phyloP scores from a whole-genome alignment of 2,329 filamentous ascomycete genomes.

The Podosphaera fusca region DNA sequence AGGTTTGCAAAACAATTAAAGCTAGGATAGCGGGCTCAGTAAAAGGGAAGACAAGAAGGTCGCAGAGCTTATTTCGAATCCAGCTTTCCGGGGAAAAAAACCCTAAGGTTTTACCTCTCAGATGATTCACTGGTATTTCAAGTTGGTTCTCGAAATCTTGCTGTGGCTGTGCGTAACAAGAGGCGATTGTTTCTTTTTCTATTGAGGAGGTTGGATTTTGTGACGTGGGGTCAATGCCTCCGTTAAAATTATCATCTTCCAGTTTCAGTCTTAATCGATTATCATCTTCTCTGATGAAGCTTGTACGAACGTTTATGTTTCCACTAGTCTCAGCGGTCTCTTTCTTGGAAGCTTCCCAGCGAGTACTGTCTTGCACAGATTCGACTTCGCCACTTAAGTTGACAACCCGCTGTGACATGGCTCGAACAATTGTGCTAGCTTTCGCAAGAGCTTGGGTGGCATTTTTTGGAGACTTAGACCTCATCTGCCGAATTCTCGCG shows the following conservation, averaged over 20 bases:
- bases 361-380: constrained; percentile 41
- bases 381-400: constrained; percentile 90
- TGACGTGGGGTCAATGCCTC: constrained; percentile 8
- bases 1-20: constrained; percentile 68
- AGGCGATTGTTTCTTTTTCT: constrained; percentile 14
- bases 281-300: constrained; percentile 10
- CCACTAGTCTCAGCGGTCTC: constrained; percentile 3
- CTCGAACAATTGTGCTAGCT: constrained; percentile 54
- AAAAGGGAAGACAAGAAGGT: constrained; percentile 64
- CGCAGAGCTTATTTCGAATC: constrained; percentile 52
- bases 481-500: constrained; percentile 27
- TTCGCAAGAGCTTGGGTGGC: constrained; percentile 40
- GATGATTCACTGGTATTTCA: constrained; percentile 40
- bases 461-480: constrained; percentile 36
- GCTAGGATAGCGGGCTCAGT: constrained; percentile 72
- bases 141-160: constrained; percentile 6
- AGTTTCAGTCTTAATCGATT: constrained; percentile 9
- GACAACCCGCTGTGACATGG: constrained; percentile 92
- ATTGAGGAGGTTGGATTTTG: constrained; percentile 11
- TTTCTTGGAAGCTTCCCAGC: constrained; percentile 10
- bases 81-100: constrained; percentile 61
- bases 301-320: constrained; percentile 4
- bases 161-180: constrained; percentile 7
- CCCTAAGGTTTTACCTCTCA: constrained; percentile 68
- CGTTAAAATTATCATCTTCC: constrained; percentile 16